Evolutionary conservation across 495 filamentous ascomycete species (phyloP), one percentile per base, ranked within the genome.

Genomic region (Trichoderma asperelloides): DNA sequence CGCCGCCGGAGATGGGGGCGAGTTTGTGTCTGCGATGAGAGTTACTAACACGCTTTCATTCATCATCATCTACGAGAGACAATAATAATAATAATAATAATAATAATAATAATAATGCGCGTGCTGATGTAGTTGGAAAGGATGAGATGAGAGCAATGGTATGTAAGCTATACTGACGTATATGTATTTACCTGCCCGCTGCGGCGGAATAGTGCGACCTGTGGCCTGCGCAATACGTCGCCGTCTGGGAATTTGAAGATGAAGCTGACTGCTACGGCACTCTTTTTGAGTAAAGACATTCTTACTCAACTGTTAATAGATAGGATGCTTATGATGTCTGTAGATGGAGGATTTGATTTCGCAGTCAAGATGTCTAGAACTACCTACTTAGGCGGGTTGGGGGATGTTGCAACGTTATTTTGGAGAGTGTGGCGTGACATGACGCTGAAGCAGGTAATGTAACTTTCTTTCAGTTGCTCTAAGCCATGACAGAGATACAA

Each of bases 1-100:
- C 84, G 60, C 75, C 80, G 43, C 88, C 88, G 3, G 85, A 84
- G n/a, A 88, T 86, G 0, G 86, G 81, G 4, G 83, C 87, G 30
- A 84, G 75, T 67, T 79, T 81, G 68, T 86, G 77, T 30, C 84
- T 84, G 63, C 6, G 21, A 60, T 8, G 18, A 62, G 57, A n/a
- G 25, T 49, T 49, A 16, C 49, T 25, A 27, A 12, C 25, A 66
- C 18, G 28, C n/a, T 21, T 6, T 12, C 39, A 40, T 40, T 40
- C 5, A 40, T 5, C 39, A 40, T 40, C 6, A 40, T 5, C 6
- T 12, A 40, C n/a, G n/a, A n/a, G n/a, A 40, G 39, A 40, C 39
- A 40, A n/a, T 25, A 47, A n/a, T n/a, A n/a, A n/a, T n/a, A n/a
- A n/a, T n/a, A n/a, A n/a, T n/a, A n/a, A n/a, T n/a, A n/a, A n/a